Conservation (phyloP, 2,329 filamentous ascomycete species). For the Botrytis pseudocinerea region DNA sequence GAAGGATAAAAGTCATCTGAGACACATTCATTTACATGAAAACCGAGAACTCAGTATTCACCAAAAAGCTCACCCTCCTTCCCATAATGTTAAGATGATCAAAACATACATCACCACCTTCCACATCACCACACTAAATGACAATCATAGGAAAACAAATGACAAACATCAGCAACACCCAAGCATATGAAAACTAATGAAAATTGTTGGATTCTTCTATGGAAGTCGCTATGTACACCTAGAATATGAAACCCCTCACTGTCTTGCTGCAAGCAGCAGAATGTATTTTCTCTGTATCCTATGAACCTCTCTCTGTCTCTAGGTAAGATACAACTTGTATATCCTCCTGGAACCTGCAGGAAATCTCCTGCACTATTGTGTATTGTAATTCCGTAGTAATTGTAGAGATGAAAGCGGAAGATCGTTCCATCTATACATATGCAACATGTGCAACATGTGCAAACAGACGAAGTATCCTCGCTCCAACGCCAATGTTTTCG, state of each 20-base stretch:
- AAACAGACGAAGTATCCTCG: not conserved
- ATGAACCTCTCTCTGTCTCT: not conserved
- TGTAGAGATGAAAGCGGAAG: not conserved
- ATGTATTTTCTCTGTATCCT: not conserved
- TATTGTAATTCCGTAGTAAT: not conserved
- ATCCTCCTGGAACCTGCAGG: not conserved
- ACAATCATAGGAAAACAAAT: not conserved
- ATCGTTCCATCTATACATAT: not conserved
- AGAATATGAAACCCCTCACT: not conserved
- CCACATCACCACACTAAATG: not conserved
- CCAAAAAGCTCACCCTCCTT: not conserved
- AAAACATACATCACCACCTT: not conserved
- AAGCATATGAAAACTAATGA: not conserved
- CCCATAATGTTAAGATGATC: too few relatives aligned
- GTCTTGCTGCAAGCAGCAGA: not conserved
- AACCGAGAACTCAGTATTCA: not conserved
- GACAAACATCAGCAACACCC: not conserved
- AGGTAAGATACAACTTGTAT: not conserved
- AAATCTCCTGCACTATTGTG: not conserved
- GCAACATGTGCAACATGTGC: not conserved
- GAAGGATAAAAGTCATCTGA: not conserved
- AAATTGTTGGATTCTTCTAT: not conserved
- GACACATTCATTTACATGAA: not conserved
- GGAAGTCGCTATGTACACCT: conserved; percentile 6
- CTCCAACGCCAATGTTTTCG: not conserved